Conservation (phyloP, 441 rosid species). For the Raphanus hybrid region DNA sequence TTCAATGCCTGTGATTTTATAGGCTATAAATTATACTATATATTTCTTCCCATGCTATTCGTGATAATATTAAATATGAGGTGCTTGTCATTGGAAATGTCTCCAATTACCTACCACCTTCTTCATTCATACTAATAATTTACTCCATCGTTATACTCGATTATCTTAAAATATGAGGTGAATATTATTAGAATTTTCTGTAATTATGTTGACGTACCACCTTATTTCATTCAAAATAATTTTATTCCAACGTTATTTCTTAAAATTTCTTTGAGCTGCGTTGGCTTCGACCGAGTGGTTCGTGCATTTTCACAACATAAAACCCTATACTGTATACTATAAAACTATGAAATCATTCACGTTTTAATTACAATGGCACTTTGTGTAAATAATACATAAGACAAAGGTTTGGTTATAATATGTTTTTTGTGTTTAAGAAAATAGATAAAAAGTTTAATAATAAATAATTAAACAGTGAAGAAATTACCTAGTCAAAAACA, state of each 20-base stretch:
- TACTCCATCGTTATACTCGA: neutral
- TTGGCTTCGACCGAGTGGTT: too few relatives aligned
- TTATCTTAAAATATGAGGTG: neutral
- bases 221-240: neutral
- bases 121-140: neutral
- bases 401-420: too few relatives aligned
- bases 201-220: neutral
- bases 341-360: too few relatives aligned
- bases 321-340: too few relatives aligned
- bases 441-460: too few relatives aligned
- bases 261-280: too few relatives aligned
- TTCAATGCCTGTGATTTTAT: neutral
- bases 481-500: constrained; percentile 35
- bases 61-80: neutral
- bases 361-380: too few relatives aligned
- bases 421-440: too few relatives aligned
- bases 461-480: too few relatives aligned
- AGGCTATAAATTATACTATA: neutral
- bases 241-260: too few relatives aligned
- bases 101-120: neutral
- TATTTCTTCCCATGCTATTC: neutral
- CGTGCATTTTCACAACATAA: too few relatives aligned
- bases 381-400: too few relatives aligned
- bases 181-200: neutral
- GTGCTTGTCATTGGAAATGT: neutral